These are phyloP conservation scores for Tolypocladium cylindrosporum DNA, from an alignment of 2,329 filamentous ascomycete species.

Conservation along the genomic window DNA sequence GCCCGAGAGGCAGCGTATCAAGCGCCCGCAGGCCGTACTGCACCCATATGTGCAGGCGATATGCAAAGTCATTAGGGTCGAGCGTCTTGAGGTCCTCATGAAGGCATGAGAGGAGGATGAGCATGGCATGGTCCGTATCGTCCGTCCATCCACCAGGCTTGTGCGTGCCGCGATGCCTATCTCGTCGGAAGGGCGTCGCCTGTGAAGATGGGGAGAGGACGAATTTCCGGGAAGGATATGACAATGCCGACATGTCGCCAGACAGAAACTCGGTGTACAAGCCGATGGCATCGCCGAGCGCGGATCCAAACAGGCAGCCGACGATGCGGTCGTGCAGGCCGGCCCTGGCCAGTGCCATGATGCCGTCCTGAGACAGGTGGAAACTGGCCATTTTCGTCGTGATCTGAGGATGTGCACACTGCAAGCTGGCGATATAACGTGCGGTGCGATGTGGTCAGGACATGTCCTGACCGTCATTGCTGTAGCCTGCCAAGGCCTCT, in stretches of 20 bases:
- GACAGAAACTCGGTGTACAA: slow-evolving; percentile 44
- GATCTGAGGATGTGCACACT: no score
- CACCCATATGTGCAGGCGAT: slow-evolving; percentile 35
- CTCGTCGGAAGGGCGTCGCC: slow-evolving; percentile 30
- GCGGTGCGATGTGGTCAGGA: no score
- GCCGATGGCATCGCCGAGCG: slow-evolving; percentile 43
- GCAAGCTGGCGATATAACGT: no score
- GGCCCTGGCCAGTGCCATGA: slow-evolving; percentile 8
- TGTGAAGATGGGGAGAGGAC: slow-evolving; percentile 22
- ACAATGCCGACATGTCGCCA: slow-evolving; percentile 16
- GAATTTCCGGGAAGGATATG: slow-evolving; percentile 30
- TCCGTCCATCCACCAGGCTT: slow-evolving; percentile 38
- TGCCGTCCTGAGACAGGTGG: slow-evolving; percentile 8
- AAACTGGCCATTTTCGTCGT: neutral
- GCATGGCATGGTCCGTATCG: slow-evolving; percentile 42
- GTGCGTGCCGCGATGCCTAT: slow-evolving; percentile 33
- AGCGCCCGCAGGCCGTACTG: slow-evolving; percentile 34
- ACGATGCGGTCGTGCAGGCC: slow-evolving; percentile 26
- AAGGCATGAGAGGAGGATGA: slow-evolving; percentile 37
- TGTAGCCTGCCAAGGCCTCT: no score
- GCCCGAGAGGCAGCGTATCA: slow-evolving; percentile 34
- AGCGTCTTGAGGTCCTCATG: slow-evolving; percentile 28
- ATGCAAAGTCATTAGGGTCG: slow-evolving; percentile 30
- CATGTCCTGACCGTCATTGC: no score
- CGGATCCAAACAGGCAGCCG: slow-evolving; percentile 38